Conservation (phyloP, 805 yeast genomes). For the Maudiozyma turicensis region DNA sequence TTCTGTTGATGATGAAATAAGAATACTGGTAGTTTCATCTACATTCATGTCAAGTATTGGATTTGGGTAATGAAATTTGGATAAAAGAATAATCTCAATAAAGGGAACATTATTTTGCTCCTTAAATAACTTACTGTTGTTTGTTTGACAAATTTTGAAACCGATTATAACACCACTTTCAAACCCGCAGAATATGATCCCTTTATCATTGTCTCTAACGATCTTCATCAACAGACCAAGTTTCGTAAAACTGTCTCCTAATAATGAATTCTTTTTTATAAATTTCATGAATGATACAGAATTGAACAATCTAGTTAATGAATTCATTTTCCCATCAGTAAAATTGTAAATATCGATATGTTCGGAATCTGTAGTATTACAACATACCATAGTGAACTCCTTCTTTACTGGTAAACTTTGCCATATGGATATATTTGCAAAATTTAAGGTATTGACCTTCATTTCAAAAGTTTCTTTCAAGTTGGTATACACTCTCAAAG, state of each 20-base stretch:
- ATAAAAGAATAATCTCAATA: background rate
- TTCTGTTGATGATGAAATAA: slow-evolving; percentile 16
- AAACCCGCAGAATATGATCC: slow-evolving; percentile 17
- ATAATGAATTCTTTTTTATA: background rate
- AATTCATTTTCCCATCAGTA: slow-evolving; percentile 10
- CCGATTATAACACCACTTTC: slow-evolving; percentile 28
- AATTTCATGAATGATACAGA: slow-evolving; percentile 10
- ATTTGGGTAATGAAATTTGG: slow-evolving; percentile 19
- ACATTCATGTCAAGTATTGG: slow-evolving; percentile 18
- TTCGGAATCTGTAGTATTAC: slow-evolving; percentile 25
- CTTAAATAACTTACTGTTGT: no score
- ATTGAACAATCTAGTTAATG: slow-evolving; percentile 17
- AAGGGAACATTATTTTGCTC: background rate
- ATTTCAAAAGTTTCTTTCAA: slow-evolving; percentile 13
- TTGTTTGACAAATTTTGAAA: slow-evolving; percentile 6
- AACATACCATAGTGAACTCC: slow-evolving; percentile 17
- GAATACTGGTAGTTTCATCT: background rate
- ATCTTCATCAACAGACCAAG: slow-evolving; percentile 26
- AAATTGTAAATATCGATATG: slow-evolving; percentile 20
- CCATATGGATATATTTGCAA: slow-evolving; percentile 16
- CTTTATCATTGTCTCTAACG: slow-evolving; percentile 2
- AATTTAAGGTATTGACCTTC: slow-evolving; percentile 27
- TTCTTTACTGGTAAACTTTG: background rate
- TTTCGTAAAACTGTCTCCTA: slow-evolving; percentile 10
- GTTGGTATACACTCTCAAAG: slow-evolving; percentile 12